A percentile compares a stretch with the other conserved stretches of the same genome.
Evolutionary conservation across 345 rosid genomes (phyloP).

Genomic region (Populus davidiana): DNA sequence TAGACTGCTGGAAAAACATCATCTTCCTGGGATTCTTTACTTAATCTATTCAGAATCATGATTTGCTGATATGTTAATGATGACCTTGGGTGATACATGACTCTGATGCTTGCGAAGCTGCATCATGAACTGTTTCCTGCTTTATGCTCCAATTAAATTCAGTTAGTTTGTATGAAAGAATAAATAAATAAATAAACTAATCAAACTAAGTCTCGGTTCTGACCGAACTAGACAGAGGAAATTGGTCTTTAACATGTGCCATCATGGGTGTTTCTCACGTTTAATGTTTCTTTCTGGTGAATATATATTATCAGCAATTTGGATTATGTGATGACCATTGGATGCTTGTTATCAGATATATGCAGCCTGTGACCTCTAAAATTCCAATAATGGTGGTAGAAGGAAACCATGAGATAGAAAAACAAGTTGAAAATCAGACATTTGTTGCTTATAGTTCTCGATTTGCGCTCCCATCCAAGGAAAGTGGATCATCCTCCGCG

Average conservation of each 20-base stretch:
- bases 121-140: background rate
- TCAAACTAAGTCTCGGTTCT: too few relatives aligned
- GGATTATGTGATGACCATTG: background rate
- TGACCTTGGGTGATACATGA: background rate
- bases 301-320: background rate
- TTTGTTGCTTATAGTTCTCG: slow-evolving; percentile 80
- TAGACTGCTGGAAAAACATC: background rate
- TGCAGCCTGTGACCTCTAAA: slow-evolving; percentile 66
- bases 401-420: slow-evolving; percentile 87
- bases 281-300: background rate
- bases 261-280: too few relatives aligned
- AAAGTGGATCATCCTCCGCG: slow-evolving; percentile 66
- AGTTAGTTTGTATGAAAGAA: too few relatives aligned
- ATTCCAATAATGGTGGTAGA: slow-evolving; percentile 83
- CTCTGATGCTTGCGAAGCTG: background rate
- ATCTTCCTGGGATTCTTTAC: background rate
- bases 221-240: too few relatives aligned
- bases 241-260: too few relatives aligned
- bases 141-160: background rate
- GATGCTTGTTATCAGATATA: slow-evolving; percentile 50
- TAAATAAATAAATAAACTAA: too few relatives aligned
- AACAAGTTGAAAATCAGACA: slow-evolving; percentile 57
- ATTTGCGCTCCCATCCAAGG: slow-evolving; percentile 75
- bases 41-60: background rate
- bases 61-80: background rate